These are phyloP conservation scores for Barnettozyma hawaiiensis DNA, from an alignment of 1,139 yeast species.

Conservation along the genomic window DNA sequence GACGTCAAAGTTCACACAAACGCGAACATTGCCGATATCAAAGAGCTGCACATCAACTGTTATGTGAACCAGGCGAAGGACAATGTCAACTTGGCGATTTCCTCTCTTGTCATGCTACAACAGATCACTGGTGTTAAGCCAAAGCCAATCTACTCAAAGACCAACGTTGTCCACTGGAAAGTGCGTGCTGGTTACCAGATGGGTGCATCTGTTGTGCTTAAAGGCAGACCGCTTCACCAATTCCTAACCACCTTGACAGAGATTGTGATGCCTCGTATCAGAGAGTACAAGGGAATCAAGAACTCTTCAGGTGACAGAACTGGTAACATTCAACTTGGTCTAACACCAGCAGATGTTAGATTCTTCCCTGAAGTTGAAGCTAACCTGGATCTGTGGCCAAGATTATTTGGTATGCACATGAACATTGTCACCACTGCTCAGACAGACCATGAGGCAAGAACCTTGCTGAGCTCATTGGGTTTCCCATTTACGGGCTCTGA, in stretches of 20 bases:
- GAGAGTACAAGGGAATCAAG: conserved; percentile 78
- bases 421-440: conserved; percentile 86
- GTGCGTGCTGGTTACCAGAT: conserved; percentile 83
- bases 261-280: conserved; percentile 86
- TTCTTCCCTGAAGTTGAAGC: conserved; percentile 91
- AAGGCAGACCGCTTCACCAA: conserved; percentile 81
- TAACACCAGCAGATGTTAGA: conserved; percentile 70
- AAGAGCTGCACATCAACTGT: conserved; percentile 64
- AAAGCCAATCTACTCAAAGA: conserved; percentile 61
- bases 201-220: conserved; percentile 81
- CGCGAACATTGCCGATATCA: conserved; percentile 66
- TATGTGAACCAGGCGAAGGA: conserved; percentile 72
- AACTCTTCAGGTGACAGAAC: conserved; percentile 73
- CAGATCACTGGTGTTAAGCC: conserved; percentile 93
- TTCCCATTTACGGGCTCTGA: conserved; percentile 66
- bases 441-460: conserved; percentile 88
- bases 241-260: conserved; percentile 84
- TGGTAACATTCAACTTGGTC: conserved; percentile 85
- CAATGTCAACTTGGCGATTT: conserved; percentile 67
- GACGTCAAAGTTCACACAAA: conserved; percentile 62
- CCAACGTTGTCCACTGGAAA: conserved; percentile 84
- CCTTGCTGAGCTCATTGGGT: conserved; percentile 76
- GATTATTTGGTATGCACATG: conserved; percentile 79
- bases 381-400: conserved; percentile 87
- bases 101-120: conserved; percentile 77